phyloP scores from a whole-genome alignment of 192 early-diverging fungal genomes.

The Rhizophagus prolifer region DNA sequence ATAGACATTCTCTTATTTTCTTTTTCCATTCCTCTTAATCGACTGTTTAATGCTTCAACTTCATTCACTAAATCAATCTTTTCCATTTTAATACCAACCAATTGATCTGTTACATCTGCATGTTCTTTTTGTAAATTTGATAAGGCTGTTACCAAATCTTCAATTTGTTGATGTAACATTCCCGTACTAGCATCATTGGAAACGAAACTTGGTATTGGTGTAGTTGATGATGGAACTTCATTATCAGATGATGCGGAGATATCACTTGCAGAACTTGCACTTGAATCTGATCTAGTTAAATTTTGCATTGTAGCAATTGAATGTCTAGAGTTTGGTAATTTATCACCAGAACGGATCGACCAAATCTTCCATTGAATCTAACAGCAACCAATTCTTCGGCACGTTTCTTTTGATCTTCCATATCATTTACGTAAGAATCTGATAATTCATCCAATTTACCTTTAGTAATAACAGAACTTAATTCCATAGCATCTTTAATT shows the following conservation, averaged over 20 bases:
- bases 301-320: not conserved
- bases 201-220: not conserved
- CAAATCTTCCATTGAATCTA: constrained; percentile 52
- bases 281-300: not conserved
- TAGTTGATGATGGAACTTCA: not conserved
- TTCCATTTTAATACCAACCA: constrained; percentile 58
- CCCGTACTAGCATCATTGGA: constrained; percentile 24
- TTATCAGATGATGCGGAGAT: not conserved
- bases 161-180: constrained; percentile 57
- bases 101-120: constrained; percentile 57
- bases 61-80: constrained; percentile 48
- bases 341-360: constrained; percentile 8
- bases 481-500: constrained; percentile 75
- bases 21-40: constrained; percentile 43
- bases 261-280: not conserved
- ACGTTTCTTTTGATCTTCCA: constrained; percentile 53
- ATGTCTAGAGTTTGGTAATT: not conserved
- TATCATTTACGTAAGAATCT: constrained; percentile 50
- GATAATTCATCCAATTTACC: constrained; percentile 71
- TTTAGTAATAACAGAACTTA: constrained; percentile 67
- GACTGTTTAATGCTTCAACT: constrained; percentile 55
- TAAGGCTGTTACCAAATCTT: constrained; percentile 62
- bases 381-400: constrained; percentile 47
- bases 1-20: constrained; percentile 47
- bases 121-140: constrained; percentile 71